A percentile compares a stretch with the other conserved stretches of the same genome.
phyloP scores from a whole-genome alignment of 2,329 filamentous ascomycete genomes.

The Pyrenochaeta sp. region DNA sequence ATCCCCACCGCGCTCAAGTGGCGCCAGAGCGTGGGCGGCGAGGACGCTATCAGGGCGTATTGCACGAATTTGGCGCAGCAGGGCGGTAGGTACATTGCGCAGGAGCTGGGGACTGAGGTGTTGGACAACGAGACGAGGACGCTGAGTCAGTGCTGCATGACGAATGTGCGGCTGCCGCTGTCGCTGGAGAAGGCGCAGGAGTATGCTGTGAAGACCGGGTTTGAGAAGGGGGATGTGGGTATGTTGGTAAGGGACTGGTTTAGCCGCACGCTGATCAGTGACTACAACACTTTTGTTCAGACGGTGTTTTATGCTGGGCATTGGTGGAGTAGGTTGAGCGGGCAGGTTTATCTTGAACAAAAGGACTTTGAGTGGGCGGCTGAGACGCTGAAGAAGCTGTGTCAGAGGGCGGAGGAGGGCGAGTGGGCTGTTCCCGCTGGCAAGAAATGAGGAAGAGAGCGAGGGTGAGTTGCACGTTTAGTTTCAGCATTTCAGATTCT shows the following conservation, averaged over 20 bases:
- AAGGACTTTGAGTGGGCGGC: constrained; percentile 79
- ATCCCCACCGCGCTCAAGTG: constrained; percentile 75
- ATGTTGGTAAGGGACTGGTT: constrained; percentile 50
- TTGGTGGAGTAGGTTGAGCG: constrained; percentile 77
- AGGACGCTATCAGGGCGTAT: constrained; percentile 72
- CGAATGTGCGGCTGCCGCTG: constrained; percentile 77
- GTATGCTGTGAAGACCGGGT: constrained; percentile 19
- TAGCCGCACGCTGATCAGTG: constrained; percentile 51
- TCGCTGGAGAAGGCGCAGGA: constrained; percentile 43
- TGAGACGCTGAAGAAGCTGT: constrained; percentile 64
- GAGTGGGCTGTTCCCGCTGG: constrained; percentile 41
- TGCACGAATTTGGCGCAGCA: constrained; percentile 67
- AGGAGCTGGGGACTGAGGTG: constrained; percentile 71
- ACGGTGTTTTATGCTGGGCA: constrained; percentile 66
- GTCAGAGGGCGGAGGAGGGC: constrained; percentile 58
- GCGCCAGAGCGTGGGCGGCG: constrained; percentile 75
- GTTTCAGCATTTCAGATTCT: no score
- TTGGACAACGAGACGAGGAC: constrained; percentile 71
- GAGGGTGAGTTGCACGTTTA: not conserved
- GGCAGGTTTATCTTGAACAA: constrained; percentile 83
- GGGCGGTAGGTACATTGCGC: constrained; percentile 68
- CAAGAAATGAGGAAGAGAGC: constrained; percentile 7
- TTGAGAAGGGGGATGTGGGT: constrained; percentile 29
- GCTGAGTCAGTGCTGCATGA: constrained; percentile 72
- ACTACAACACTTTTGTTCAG: constrained; percentile 77